Conservation (phyloP, 768 basidiomycete genomes). For the Panaeolus cyanescens region DNA sequence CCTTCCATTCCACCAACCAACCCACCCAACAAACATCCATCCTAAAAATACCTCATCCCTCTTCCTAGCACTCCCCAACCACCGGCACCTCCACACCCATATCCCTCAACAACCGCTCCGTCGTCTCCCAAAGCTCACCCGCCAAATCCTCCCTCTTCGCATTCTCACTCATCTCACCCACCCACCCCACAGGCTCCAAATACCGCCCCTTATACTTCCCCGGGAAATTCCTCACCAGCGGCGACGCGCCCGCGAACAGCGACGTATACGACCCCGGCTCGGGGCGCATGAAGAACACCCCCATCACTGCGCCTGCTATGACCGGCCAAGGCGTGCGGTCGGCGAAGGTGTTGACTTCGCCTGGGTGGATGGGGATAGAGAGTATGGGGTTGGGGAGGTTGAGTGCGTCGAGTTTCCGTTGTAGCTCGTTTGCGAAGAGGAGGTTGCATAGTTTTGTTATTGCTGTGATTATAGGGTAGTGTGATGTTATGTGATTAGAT, state of each 20-base stretch:
- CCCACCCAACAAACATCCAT: no score
- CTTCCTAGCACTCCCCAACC: no score
- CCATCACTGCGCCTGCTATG: constrained; percentile 18
- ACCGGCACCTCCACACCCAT: not conserved
- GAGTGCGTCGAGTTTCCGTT: not conserved
- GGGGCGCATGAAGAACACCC: constrained; percentile 24
- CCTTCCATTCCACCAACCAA: no score
- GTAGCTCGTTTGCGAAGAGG: not conserved
- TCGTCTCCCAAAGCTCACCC: constrained; percentile 39
- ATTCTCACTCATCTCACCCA: constrained; percentile 31
- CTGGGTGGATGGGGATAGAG: constrained; percentile 34
- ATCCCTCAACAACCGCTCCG: constrained; percentile 21
- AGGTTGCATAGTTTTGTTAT: not conserved
- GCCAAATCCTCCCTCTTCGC: constrained; percentile 36
- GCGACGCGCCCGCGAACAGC: constrained; percentile 41
- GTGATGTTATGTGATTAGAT: not conserved
- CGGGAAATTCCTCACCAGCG: constrained; percentile 29
- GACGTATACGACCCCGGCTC: constrained; percentile 36
- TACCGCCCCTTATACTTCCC: constrained; percentile 39
- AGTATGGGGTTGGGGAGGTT: constrained; percentile 26
- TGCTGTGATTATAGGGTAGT: no score
- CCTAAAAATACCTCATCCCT: no score
- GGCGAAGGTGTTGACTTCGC: constrained; percentile 32
- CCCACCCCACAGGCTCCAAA: constrained; percentile 33
- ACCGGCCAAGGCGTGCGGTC: constrained; percentile 13